phyloP scores from a whole-genome alignment of 805 yeast species.

The Metschnikowia noctiluminum region DNA sequence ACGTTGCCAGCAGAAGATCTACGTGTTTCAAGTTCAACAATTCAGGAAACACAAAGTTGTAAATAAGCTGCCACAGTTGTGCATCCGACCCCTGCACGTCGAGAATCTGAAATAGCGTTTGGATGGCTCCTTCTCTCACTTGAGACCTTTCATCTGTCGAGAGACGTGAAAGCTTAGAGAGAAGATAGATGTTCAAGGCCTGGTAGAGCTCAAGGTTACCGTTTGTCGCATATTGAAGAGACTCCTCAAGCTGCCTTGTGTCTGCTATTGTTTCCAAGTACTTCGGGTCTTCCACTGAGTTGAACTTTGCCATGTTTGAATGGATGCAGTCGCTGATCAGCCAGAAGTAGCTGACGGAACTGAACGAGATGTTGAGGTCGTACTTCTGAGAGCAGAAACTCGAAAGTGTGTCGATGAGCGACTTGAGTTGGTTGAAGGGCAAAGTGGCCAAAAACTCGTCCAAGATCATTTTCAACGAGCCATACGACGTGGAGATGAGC shows the following conservation, averaged over 20 bases:
- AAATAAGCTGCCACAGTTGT: slow-evolving; percentile 68
- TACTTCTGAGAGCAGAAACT: slow-evolving; percentile 66
- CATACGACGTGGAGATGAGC: slow-evolving; percentile 68
- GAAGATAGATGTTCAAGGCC: slow-evolving; percentile 57
- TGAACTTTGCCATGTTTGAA: slow-evolving; percentile 8
- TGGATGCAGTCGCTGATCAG: slow-evolving; percentile 70
- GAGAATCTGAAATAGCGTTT: slow-evolving; percentile 75
- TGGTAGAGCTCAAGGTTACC: slow-evolving; percentile 14
- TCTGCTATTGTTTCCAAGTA: neutral
- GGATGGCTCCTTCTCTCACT: slow-evolving; percentile 85
- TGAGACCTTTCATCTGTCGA: slow-evolving; percentile 67
- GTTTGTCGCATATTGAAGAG: slow-evolving; percentile 2
- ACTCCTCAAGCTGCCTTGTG: slow-evolving; percentile 6
- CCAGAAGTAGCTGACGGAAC: slow-evolving; percentile 92
- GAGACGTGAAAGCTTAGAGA: slow-evolving; percentile 55
- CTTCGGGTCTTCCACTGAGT: neutral
- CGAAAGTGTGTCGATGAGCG: slow-evolving; percentile 67
- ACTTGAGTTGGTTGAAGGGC: slow-evolving; percentile 61
- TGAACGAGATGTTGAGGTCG: slow-evolving; percentile 85
- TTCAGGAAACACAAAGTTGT: slow-evolving; percentile 56
- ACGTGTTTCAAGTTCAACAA: slow-evolving; percentile 32
- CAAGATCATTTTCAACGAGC: slow-evolving; percentile 74
- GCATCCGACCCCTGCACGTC: slow-evolving; percentile 30
- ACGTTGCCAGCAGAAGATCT: slow-evolving; percentile 16
- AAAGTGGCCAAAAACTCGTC: slow-evolving; percentile 78